These are phyloP conservation scores for Andrographis paniculata DNA, from an alignment of 305 asterid species.

Conservation along the genomic window DNA sequence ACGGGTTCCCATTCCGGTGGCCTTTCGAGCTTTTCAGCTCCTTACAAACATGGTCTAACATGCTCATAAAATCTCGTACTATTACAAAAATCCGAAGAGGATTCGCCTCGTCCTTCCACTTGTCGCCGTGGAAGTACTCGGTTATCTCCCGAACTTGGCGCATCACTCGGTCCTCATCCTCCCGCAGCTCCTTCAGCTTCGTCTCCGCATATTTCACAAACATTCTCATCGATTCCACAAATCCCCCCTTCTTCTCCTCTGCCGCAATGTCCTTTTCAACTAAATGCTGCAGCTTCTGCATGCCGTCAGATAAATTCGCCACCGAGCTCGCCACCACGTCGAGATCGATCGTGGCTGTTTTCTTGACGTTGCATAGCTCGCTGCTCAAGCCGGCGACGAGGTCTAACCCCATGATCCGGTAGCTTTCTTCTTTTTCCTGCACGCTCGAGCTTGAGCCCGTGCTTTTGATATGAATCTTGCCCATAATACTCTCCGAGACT, in stretches of 20 bases:
- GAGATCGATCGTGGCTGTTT: slow-evolving; percentile 76
- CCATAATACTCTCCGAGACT: slow-evolving; percentile 85
- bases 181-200: not conserved
- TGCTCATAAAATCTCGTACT: not conserved
- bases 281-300: slow-evolving; percentile 34
- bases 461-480: slow-evolving; percentile 52
- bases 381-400: slow-evolving; percentile 64
- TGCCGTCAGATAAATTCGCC: slow-evolving; percentile 42
- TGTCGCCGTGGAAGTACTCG: not conserved
- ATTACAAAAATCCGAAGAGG: not conserved
- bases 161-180: not conserved
- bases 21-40: not conserved
- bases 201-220: not conserved
- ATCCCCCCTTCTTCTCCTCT: not conserved
- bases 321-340: slow-evolving; percentile 81
- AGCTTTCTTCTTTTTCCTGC: slow-evolving; percentile 62
- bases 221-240: not conserved
- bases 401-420: slow-evolving; percentile 76
- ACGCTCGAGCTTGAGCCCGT: slow-evolving; percentile 19
- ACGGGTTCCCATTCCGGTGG: not conserved
- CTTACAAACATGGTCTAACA: not conserved
- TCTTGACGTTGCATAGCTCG: slow-evolving; percentile 87
- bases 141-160: not conserved
- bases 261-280: slow-evolving; percentile 3
- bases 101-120: not conserved